phyloP scores from a whole-genome alignment of 2,329 filamentous ascomycete genomes.

The Colletotrichum agaves region DNA sequence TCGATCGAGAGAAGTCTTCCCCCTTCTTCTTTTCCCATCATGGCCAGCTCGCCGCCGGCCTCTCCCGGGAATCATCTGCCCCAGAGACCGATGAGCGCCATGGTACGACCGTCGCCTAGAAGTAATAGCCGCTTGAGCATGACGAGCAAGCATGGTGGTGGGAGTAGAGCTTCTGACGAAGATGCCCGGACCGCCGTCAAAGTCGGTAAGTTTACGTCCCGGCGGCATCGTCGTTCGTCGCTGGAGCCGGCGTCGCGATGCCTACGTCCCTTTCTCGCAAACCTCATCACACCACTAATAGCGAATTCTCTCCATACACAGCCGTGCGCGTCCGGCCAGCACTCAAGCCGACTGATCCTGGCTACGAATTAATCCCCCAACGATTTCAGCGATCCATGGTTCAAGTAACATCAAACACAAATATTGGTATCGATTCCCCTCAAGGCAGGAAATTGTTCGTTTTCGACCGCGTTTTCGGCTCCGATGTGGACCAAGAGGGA shows the following conservation, averaged over 20 bases:
- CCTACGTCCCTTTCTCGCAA: conserved; percentile 15
- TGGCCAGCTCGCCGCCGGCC: conserved; percentile 77
- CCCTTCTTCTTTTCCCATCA: conserved; percentile 48
- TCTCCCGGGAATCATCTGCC: conserved; percentile 66
- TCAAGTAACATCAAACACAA: conserved; percentile 87
- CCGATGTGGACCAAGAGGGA: conserved; percentile 85
- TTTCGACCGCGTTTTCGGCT: conserved; percentile 93
- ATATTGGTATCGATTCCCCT: conserved; percentile 86
- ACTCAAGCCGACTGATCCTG: conserved; percentile 84
- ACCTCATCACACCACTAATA: conserved; percentile 33
- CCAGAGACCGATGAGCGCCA: conserved; percentile 82
- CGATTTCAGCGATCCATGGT: conserved; percentile 94
- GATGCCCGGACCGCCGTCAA: conserved; percentile 91
- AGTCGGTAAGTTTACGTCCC: conserved; percentile 78
- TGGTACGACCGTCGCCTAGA: conserved; percentile 77
- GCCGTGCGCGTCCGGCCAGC: conserved; percentile 93
- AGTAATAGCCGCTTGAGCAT: conserved; percentile 89
- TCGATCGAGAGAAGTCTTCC: conserved; percentile 28
- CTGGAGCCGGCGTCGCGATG: conserved; percentile 5
- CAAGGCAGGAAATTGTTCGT: conserved; percentile 96
- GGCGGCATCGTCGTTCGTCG: conserved; percentile 1
- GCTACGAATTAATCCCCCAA: conserved; percentile 94
- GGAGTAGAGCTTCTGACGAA: conserved; percentile 88
- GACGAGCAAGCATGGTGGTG: conserved; percentile 77
- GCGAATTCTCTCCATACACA: conserved; percentile 50